Conservation (phyloP, 352 stramenopile species). For the Globisporangium canariense region DNA sequence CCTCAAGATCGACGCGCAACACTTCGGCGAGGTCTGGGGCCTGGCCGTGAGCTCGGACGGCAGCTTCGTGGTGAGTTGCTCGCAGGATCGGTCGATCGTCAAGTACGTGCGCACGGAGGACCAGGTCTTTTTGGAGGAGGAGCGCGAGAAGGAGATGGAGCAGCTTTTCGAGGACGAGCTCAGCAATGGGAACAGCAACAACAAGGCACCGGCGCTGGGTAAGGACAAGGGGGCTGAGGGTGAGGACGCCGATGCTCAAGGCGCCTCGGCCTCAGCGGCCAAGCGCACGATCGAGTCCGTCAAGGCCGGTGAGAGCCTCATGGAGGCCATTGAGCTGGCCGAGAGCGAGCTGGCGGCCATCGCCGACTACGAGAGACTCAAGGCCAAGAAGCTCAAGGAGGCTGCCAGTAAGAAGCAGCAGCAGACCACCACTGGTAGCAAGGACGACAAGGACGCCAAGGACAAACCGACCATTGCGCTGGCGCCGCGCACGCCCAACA, state of each 20-base stretch:
- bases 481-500: constrained; percentile 80
- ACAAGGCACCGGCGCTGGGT: constrained; percentile 49
- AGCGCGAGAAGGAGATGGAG: constrained; percentile 95
- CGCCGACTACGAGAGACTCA: constrained; percentile 57
- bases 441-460: constrained; percentile 23
- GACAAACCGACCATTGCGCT: constrained; percentile 41
- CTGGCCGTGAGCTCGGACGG: constrained; percentile 90
- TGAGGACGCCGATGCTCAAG: constrained; percentile 24
- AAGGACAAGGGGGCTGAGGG: constrained; percentile 60
- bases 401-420: constrained; percentile 20
- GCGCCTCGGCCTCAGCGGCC: constrained; percentile 85
- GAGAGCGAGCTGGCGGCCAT: constrained; percentile 90
- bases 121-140: constrained; percentile 98
- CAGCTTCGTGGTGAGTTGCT: constrained; percentile 93
- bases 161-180: constrained; percentile 94
- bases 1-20: constrained; percentile 68
- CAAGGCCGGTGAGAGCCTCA: constrained; percentile 87
- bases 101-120: constrained; percentile 97
- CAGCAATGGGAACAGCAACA: constrained; percentile 64
- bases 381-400: constrained; percentile 60
- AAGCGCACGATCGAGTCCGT: constrained; percentile 93
- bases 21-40: constrained; percentile 87
- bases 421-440: no score
- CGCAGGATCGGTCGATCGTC: constrained; percentile 96
- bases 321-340: constrained; percentile 94